These are phyloP conservation scores for Periglandula ipomoeae DNA, from an alignment of 2,329 filamentous ascomycete genomes.

Conservation along the genomic window DNA sequence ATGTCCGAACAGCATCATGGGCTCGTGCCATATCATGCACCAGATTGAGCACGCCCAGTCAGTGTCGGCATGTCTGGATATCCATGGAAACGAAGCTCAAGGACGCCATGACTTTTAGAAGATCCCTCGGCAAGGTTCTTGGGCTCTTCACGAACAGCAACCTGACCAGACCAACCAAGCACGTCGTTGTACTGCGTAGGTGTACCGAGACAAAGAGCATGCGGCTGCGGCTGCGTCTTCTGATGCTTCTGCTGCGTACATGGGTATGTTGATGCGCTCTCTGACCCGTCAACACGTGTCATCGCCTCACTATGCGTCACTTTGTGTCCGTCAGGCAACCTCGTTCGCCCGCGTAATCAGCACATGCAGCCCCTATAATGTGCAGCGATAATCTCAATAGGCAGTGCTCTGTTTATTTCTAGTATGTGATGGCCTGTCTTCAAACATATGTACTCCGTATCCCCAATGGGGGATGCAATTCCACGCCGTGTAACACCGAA, in stretches of 20 bases:
- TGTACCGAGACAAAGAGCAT: background rate
- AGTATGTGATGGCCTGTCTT: background rate
- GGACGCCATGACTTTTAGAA: background rate
- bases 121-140: background rate
- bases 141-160: background rate
- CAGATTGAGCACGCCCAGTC: background rate
- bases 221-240: background rate
- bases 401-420: background rate
- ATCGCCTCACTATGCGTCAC: conserved; percentile 3
- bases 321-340: background rate
- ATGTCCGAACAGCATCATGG: background rate
- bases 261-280: background rate
- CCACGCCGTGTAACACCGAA: background rate
- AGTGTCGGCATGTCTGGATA: background rate
- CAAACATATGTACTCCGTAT: background rate
- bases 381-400: background rate
- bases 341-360: background rate
- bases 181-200: background rate
- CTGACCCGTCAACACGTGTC: conserved; percentile 7
- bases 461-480: background rate
- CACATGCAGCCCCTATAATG: background rate
- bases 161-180: background rate
- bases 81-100: background rate
- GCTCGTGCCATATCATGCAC: background rate
- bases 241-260: background rate